phyloP scores from a whole-genome alignment of 257 asterid genomes.

The Eucommia ulmoides region DNA sequence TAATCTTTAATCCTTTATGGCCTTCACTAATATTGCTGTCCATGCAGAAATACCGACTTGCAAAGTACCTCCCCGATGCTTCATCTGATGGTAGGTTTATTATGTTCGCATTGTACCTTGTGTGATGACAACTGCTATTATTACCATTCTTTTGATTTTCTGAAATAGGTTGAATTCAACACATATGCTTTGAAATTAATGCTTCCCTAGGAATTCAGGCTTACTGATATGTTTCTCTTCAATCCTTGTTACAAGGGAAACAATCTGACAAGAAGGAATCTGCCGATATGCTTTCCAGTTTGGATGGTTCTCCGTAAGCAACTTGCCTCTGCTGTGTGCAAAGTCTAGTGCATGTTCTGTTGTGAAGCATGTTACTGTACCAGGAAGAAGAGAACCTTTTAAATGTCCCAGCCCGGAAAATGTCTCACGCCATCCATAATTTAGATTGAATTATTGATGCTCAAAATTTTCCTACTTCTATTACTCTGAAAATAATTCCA shows the following conservation, averaged over 20 bases:
- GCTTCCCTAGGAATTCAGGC: conserved; percentile 1
- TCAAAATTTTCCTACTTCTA: not conserved
- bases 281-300: conserved; percentile 56
- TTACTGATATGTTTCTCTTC: conserved; percentile 11
- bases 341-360: too few species aligned
- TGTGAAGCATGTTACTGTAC: too few species aligned
- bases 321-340: conserved; percentile 7
- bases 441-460: not conserved
- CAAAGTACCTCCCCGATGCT: conserved; percentile 95
- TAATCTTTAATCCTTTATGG: conserved; percentile 9
- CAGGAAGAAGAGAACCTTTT: too few species aligned
- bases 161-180: not conserved
- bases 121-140: not conserved
- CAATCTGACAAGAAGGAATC: conserved; percentile 78
- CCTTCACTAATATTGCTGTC: conserved; percentile 14
- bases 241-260: conserved; percentile 41
- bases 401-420: not conserved
- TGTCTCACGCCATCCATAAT: not conserved
- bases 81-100: conserved; percentile 73
- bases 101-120: conserved; percentile 4
- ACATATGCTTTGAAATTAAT: not conserved
- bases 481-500: not conserved
- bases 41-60: conserved; percentile 90
- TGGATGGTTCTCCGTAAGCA: conserved; percentile 95
- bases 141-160: conserved; percentile 7